These are phyloP conservation scores for Daldinia concentrica DNA, from an alignment of 495 filamentous ascomycete species.

Conservation along the genomic window DNA sequence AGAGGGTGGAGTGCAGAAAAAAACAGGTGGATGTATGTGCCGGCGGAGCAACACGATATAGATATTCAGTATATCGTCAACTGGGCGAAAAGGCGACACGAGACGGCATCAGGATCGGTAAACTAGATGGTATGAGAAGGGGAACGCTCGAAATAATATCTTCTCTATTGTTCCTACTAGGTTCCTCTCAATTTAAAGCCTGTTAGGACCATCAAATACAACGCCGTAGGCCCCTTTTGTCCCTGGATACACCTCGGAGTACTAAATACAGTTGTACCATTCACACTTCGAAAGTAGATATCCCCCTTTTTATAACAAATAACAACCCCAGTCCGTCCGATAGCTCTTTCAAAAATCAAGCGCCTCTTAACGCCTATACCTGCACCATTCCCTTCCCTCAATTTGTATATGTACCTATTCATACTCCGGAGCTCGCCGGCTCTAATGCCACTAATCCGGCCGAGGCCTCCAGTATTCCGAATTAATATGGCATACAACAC, in stretches of 20 bases:
- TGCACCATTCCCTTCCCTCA: background rate
- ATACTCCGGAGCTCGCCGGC: background rate
- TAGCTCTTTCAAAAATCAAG: background rate
- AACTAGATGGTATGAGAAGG: background rate
- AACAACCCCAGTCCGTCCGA: background rate
- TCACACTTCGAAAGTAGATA: background rate
- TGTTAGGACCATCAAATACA: too few relatives aligned
- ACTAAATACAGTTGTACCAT: background rate
- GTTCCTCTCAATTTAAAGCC: background rate
- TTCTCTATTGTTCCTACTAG: background rate
- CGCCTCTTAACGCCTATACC: background rate
- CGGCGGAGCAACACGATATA: constrained; percentile 54
- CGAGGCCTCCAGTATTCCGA: background rate
- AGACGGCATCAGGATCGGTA: background rate
- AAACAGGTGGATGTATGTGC: constrained; percentile 55
- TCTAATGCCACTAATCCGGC: background rate
- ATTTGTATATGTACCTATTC: background rate
- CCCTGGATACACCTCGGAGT: background rate
- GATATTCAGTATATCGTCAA: constrained; percentile 48
- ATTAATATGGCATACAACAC: background rate
- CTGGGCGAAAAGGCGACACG: constrained; percentile 32
- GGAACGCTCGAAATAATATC: background rate
- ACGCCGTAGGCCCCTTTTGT: background rate
- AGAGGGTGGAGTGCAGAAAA: constrained; percentile 54
- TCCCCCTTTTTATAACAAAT: background rate